Conservation (phyloP, 1,284 basidiomycete species). For the Trametes pubescens region DNA sequence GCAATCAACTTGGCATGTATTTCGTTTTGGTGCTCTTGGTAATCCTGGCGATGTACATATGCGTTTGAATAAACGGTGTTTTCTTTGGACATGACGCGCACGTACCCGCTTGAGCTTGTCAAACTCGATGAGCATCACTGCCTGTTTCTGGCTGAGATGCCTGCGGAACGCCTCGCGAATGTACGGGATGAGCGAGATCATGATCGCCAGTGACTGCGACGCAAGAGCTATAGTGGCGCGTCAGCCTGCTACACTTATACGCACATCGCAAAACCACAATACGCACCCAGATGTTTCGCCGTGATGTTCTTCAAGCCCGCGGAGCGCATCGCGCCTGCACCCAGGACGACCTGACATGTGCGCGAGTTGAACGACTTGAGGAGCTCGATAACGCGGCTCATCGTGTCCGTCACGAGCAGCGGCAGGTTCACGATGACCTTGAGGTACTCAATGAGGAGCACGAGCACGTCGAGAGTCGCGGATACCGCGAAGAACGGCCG, state of each 20-base stretch:
- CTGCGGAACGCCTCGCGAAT: constrained; percentile 93
- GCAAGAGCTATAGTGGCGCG: constrained; percentile 76
- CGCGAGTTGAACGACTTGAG: constrained; percentile 98
- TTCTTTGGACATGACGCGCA: constrained; percentile 21
- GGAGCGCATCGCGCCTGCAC: constrained; percentile 97
- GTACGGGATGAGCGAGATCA: constrained; percentile 96
- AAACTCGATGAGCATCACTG: constrained; percentile 97
- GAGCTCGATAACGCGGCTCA: constrained; percentile 95
- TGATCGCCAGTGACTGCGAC: constrained; percentile 93
- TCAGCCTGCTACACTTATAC: constrained; percentile 4
- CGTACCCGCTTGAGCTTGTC: constrained; percentile 95
- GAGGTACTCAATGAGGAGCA: constrained; percentile 87
- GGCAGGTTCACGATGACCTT: constrained; percentile 89
- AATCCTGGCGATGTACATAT: constrained; percentile 68
- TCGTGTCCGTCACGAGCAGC: constrained; percentile 91
- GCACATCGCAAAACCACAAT: background rate
- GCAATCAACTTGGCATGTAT: constrained; percentile 97
- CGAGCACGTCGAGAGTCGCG: constrained; percentile 84
- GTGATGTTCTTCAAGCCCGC: constrained; percentile 99
- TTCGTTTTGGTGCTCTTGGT: constrained; percentile 99
- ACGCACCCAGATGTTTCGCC: constrained; percentile 92
- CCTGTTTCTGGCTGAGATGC: constrained; percentile 92
- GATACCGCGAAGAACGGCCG: constrained; percentile 85
- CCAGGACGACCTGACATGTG: constrained; percentile 97
- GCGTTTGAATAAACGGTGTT: background rate